These are phyloP conservation scores for Cystofilobasidium macerans DNA, from an alignment of 768 basidiomycete species.

Conservation along the genomic window DNA sequence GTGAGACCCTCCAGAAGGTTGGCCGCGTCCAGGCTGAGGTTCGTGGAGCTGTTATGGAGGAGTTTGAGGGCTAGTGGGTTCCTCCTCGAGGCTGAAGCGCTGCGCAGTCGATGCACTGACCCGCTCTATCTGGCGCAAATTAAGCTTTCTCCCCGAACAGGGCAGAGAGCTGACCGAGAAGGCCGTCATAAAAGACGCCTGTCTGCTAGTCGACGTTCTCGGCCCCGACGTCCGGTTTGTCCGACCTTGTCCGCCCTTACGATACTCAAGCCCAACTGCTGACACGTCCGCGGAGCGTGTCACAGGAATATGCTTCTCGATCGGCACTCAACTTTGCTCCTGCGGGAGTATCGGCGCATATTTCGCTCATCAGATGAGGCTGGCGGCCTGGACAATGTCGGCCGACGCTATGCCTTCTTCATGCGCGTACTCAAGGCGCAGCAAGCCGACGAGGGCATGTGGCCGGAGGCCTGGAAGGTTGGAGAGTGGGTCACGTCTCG, in stretches of 20 bases:
- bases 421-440: slow-evolving; percentile 68
- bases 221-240: slow-evolving; percentile 64
- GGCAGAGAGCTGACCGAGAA: slow-evolving; percentile 51
- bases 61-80: slow-evolving; percentile 83
- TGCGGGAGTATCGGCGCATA: slow-evolving; percentile 92
- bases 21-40: slow-evolving; percentile 73
- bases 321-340: slow-evolving; percentile 74
- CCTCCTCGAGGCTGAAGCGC: not conserved
- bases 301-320: slow-evolving; percentile 58
- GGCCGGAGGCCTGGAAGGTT: slow-evolving; percentile 77
- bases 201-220: slow-evolving; percentile 76
- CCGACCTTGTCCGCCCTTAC: not conserved
- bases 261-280: not conserved
- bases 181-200: slow-evolving; percentile 63
- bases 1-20: slow-evolving; percentile 64
- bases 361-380: slow-evolving; percentile 86
- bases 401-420: slow-evolving; percentile 92
- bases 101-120: not conserved
- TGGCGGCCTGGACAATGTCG: slow-evolving; percentile 88
- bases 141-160: slow-evolving; percentile 68
- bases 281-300: not conserved
- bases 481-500: slow-evolving; percentile 68
- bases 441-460: slow-evolving; percentile 73
- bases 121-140: not conserved
- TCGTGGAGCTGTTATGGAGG: slow-evolving; percentile 67